Evolutionary conservation across 345 rosid species (phyloP).

Genomic region (Triadica sebifera): DNA sequence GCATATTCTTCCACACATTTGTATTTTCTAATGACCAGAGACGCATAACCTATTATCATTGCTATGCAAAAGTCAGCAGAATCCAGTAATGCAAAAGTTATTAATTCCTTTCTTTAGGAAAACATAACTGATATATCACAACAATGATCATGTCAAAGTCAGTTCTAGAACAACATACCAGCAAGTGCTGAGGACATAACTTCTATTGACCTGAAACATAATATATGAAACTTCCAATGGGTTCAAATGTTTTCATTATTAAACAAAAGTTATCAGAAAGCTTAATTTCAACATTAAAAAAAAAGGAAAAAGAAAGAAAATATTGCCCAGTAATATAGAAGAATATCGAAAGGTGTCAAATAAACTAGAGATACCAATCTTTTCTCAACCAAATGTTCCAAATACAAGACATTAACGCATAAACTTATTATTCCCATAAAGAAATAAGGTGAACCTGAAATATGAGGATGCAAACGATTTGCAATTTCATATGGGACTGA

Average conservation of each 20-base stretch:
- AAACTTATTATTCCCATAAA: background rate
- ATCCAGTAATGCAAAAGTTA: conserved; percentile 2
- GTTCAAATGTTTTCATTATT: background rate
- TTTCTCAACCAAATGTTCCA: background rate
- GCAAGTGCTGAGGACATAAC: background rate
- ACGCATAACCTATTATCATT: conserved; percentile 72
- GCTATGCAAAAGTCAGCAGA: no score
- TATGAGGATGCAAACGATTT: background rate
- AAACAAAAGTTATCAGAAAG: background rate
- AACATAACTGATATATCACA: background rate
- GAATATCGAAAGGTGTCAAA: background rate
- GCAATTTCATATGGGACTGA: background rate
- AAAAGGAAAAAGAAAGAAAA: background rate
- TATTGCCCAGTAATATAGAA: background rate
- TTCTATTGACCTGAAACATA: background rate
- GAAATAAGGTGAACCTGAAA: background rate
- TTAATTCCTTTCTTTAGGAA: background rate
- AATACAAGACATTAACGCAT: background rate
- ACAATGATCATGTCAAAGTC: conserved; percentile 5
- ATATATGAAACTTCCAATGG: background rate
- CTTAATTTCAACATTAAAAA: background rate
- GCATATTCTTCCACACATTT: conserved; percentile 72
- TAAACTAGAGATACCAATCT: background rate
- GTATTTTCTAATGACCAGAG: conserved; percentile 76
- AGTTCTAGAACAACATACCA: background rate